Base-by-base conservation (phyloP, 495 filamentous ascomycete genomes). In the Lasiosphaeria ovina region DNA sequence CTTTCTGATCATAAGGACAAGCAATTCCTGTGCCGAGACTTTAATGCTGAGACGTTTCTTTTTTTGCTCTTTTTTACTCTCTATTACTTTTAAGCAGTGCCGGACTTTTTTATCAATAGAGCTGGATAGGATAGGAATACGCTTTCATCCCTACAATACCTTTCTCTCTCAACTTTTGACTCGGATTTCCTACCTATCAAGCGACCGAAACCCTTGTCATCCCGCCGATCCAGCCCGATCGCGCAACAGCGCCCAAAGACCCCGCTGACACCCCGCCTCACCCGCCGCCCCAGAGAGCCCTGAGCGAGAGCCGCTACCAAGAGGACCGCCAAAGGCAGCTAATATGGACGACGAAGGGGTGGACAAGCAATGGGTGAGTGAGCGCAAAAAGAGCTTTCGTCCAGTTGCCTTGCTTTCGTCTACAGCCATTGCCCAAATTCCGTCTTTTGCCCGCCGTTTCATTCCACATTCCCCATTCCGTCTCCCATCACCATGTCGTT, bases 301-400 rank as follows among this genome's bases (percentile, higher is more conserved):
- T 24, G 24, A 47, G 12, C 5, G 44, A 6, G 42, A 11, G 44
- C 11, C 16, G 16, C 12, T 14, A 47, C 12, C 12, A 47, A 47
- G 12, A 1, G 7, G 6, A 55, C 16, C 6, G 12, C 24, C 35
- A n/a, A 16, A 12, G 35, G 6, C 36, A 34, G 36, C 10, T 6
- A 24, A 17, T 17, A 50, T 32, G 40, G 24, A 49, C 11, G 55
- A 57, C 38, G 55, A 35, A 12, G 14, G 3, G 35, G 31, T 48
- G 3, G 55, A 57, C 42, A 57, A 57, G 24, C 55, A 57, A 57
- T 57, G 55, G 55, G 55, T 57, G 32, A 57, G 55, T 51, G 47
- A 50, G 16, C 8, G 16, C 32, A 24, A 24, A 24, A 24, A 24
- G 12, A 47, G 44, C 8, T 47, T n/a, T 47, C 12, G 11, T 47